These are phyloP conservation scores for Globisporangium apiculatum DNA, from an alignment of 352 stramenopile species.

Conservation along the genomic window DNA sequence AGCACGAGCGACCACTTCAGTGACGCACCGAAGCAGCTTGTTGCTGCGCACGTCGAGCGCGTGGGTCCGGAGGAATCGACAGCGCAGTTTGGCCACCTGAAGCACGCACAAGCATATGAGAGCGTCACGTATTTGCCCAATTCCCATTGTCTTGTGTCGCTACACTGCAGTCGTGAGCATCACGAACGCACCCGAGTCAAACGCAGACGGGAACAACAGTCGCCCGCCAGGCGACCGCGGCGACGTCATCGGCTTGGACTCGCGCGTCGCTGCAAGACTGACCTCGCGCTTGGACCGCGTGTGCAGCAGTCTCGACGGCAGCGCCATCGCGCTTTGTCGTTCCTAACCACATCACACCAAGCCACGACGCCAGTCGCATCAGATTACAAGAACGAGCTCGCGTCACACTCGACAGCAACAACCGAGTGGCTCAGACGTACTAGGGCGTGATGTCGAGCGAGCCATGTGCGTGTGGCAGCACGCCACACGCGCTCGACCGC, in stretches of 20 bases:
- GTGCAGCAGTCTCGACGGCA: conserved; percentile 3
- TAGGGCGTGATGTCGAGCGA: neutral
- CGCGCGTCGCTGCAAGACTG: conserved; percentile 4
- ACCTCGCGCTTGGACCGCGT: conserved; percentile 10
- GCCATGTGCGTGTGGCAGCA: neutral
- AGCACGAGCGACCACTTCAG: neutral
- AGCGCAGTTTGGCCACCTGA: conserved; percentile 19
- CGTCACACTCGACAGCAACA: neutral
- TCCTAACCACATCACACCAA: neutral
- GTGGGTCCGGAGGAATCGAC: conserved; percentile 21
- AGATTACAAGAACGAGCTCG: too few relatives aligned
- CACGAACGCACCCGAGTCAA: conserved; percentile 19
- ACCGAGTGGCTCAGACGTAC: neutral
- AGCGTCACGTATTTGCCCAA: too few relatives aligned
- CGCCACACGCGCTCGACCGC: conserved; percentile 5
- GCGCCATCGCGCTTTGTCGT: neutral
- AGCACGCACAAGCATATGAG: neutral
- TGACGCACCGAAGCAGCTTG: conserved; percentile 10
- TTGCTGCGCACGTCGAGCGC: conserved; percentile 17
- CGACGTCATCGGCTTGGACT: conserved; percentile 8
- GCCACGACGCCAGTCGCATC: neutral
- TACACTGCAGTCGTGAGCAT: neutral
- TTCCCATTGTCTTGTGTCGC: too few relatives aligned
- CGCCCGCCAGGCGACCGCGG: conserved; percentile 12
- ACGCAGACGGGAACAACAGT: conserved; percentile 18